Base-by-base conservation (phyloP, 2,329 filamentous ascomycete genomes). In the Aspergillus sp. region DNA sequence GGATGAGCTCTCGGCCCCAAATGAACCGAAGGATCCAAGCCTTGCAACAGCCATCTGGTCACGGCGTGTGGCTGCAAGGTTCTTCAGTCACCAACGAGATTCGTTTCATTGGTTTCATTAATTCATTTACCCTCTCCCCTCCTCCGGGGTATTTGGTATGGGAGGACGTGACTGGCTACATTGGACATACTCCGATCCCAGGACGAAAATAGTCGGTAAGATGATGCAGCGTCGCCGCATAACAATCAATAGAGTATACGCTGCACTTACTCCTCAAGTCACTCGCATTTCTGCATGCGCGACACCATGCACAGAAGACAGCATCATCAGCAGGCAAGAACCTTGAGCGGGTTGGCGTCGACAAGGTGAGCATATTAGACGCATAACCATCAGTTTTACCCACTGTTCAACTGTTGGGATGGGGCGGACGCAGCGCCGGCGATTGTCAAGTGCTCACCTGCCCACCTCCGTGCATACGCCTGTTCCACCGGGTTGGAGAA, bases 401-500 rank as follows among this genome's bases (percentile, higher is more conserved):
- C 20, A 20, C 51, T 6, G 24, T 24, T 24, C 51, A 51, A 54
- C 49, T 39, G 44, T 46, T 46, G 49, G 37, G 5, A 13, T 17
- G 54, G 51, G 49, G 58, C 50, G 51, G 54, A n/a, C 12, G 11
- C 54, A 49, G 49, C 55, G 47, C 51, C 46, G 44, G 50, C 45
- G n/a, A 58, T 45, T 51, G 57, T 57, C 55, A 39, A 56, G 33
- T 63, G 64, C 60, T 64, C 64, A 66, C 62, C 64, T 64, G 63
- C 59, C 56, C 61, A 62, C 60, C 59, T 60, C 54, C 61, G 55
- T 64, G 62, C 64, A 63, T 44, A 50, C 30, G 56, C 52, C 56
- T 48, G 59, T 66, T 62, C 64, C 63, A 66, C 64, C 54, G 51
- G 57, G 54, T 57, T 46, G 57, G 56, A 59, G 56, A 27, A 57